Evolutionary conservation across 306 rosid genomes (phyloP).

Genomic region (Dryas drummondii): DNA sequence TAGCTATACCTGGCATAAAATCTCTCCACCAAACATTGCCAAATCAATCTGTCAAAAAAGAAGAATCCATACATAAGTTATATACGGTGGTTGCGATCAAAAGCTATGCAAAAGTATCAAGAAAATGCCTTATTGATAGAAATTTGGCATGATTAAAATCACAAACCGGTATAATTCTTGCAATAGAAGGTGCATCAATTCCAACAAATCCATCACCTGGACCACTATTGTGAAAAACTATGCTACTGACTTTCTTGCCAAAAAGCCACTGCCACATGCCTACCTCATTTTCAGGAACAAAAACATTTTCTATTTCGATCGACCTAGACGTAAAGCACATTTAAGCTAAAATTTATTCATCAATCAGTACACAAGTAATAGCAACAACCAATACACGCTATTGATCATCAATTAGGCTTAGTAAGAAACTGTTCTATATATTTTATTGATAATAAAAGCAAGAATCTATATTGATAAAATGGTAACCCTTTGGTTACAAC

Average conservation of each 20-base stretch:
- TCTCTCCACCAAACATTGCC: conserved; percentile 88
- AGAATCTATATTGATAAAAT: no score
- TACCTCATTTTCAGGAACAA: conserved; percentile 83
- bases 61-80: conserved; percentile 18
- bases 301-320: conserved; percentile 84
- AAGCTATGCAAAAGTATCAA: conserved; percentile 18
- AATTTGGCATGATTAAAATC: conserved; percentile 22
- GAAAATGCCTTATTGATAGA: conserved; percentile 15
- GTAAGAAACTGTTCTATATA: no score
- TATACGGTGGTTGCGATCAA: conserved; percentile 16
- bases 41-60: conserved; percentile 73
- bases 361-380: conserved; percentile 22
- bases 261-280: conserved; percentile 98
- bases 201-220: conserved; percentile 89
- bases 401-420: no score
- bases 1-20: conserved; percentile 83
- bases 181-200: conserved; percentile 87
- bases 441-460: neutral
- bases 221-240: conserved; percentile 72
- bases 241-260: conserved; percentile 77
- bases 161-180: conserved; percentile 92
- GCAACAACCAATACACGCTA: conserved; percentile 4
- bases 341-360: conserved; percentile 57
- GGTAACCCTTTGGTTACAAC: neutral
- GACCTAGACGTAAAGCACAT: conserved; percentile 99